These are phyloP conservation scores for Calocybe gangraenosa DNA, from an alignment of 768 basidiomycete genomes.

Conservation along the genomic window DNA sequence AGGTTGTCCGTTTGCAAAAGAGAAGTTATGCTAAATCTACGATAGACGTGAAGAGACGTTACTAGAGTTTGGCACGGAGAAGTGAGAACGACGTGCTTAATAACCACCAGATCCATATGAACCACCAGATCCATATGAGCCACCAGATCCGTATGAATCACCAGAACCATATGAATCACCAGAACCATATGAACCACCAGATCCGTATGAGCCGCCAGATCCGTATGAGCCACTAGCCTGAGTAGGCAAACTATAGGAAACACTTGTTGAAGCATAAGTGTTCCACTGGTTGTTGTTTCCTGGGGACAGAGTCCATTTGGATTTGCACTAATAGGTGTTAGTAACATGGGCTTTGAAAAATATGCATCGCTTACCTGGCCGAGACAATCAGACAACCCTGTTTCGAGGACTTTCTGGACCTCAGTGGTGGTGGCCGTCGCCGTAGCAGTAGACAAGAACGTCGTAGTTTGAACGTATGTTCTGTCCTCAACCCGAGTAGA, in stretches of 20 bases:
- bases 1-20: constrained; percentile 20
- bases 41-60: constrained; percentile 28
- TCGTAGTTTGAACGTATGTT: constrained; percentile 48
- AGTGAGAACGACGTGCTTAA: constrained; percentile 19
- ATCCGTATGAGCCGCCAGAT: constrained; percentile 10
- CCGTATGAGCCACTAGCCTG: constrained; percentile 17
- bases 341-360: constrained; percentile 12
- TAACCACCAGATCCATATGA: constrained; percentile 22
- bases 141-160: constrained; percentile 13
- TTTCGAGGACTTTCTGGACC: constrained; percentile 41
- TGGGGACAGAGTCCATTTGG: constrained; percentile 42
- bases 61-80: constrained; percentile 15
- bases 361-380: constrained; percentile 31
- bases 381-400: constrained; percentile 52
- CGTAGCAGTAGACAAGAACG: constrained; percentile 40
- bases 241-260: constrained; percentile 17
- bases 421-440: constrained; percentile 43
- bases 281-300: constrained; percentile 50
- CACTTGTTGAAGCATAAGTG: constrained; percentile 33
- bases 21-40: constrained; percentile 26
- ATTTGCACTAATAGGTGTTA: constrained; percentile 47
- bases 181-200: constrained; percentile 8
- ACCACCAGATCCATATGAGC: constrained; percentile 22
- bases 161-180: constrained; percentile 1
- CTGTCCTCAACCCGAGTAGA: constrained; percentile 44